phyloP scores from a whole-genome alignment of 257 asterid species.

The Petunia axillaris region DNA sequence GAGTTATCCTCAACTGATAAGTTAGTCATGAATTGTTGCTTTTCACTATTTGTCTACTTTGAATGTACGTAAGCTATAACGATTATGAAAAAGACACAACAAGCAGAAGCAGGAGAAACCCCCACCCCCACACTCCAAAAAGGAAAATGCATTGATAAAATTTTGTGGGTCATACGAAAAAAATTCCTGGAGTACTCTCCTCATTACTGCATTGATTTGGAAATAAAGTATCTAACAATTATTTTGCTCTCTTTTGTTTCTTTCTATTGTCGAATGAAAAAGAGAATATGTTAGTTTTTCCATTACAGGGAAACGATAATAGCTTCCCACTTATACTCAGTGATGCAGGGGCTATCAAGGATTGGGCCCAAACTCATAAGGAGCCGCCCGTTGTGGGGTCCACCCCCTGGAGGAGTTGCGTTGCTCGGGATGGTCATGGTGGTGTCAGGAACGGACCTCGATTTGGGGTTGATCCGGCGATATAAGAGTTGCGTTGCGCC shows the following conservation, averaged over 20 bases:
- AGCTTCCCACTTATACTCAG: no score
- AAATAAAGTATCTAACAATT: background rate
- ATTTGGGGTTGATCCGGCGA: no score
- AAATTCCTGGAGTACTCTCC: background rate
- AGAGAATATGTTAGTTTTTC: no score
- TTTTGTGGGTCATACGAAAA: background rate
- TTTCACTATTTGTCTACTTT: slow-evolving; percentile 18
- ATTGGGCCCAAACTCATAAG: no score
- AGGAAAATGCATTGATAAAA: background rate
- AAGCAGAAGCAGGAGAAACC: background rate
- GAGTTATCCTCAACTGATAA: slow-evolving; percentile 10
- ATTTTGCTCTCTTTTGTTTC: background rate
- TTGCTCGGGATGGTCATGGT: no score
- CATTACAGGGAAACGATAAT: background rate
- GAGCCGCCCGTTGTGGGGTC: no score
- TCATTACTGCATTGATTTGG: background rate
- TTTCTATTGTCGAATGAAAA: background rate
- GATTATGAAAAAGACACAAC: slow-evolving; percentile 18
- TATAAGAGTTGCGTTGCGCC: no score
- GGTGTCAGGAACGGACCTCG: no score
- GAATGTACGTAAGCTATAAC: slow-evolving; percentile 15
- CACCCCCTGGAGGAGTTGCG: no score
- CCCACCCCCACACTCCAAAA: no score
- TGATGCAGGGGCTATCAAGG: no score
- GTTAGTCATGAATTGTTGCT: slow-evolving; percentile 14